Base-by-base conservation (phyloP, 2,329 filamentous ascomycete genomes). In the Microcera coccophila region DNA sequence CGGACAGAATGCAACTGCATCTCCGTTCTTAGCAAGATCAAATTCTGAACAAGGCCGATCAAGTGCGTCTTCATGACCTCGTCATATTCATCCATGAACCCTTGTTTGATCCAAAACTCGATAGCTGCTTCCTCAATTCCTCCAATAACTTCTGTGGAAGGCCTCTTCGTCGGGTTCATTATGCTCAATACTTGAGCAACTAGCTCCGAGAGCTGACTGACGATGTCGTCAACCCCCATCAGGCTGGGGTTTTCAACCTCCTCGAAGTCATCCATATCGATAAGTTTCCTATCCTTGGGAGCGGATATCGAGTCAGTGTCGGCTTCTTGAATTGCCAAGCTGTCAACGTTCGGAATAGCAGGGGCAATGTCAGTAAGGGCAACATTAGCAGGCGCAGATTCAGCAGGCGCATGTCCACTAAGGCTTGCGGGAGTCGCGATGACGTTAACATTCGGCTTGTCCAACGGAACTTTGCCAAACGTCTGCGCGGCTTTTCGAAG, bases 61-160 rank as follows among this genome's bases (percentile, higher is more conserved):
- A 61, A 36, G 3, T 52, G 48, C 1, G 53, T 38, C 18, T 52
- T 58, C 18, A 62, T 43, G 5, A 53, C 48, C 10, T 59, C 52
- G 5, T 59, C 44, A 8, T 39, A 49, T 4, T 48, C 43, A 17
- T 29, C 34, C n/a, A 64, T 46, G 14, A 54, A 54, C 0, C 59
- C 59, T 11, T 55, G 45, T 3, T 44, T 24, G 5, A 55, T 39
- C 60, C 59, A 63, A 16, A 51, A 44, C 1, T 57, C 50, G 10
- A 62, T 46, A 3, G 58, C 49, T 0, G 49, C 50, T 5, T 62
- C 55, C 16, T 60, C 51, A 8, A 65, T 53, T 2, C 52, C 57
- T 4, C 52, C 38, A 17, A 51, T 28, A 1, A 34, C 36, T 12
- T 50, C 40, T 4, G 50, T 45, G 3, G 41, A 39, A 4, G 52